Evolutionary conservation across 352 stramenopile species (phyloP).

Genomic region (Phytophthora niederhauseri): DNA sequence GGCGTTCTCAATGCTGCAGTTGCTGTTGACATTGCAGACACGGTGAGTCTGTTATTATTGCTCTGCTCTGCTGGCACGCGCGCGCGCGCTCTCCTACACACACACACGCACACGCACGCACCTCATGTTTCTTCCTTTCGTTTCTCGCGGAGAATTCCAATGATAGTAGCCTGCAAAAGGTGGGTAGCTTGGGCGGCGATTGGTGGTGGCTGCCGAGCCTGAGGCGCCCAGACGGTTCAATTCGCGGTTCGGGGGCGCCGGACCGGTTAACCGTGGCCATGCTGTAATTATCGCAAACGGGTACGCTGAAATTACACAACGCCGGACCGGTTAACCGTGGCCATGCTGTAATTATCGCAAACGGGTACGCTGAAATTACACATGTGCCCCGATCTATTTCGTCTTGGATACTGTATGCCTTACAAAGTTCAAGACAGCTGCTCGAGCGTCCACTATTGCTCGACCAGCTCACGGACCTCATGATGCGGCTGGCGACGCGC

Average conservation of each 20-base stretch:
- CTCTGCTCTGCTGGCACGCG: neutral
- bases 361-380: neutral
- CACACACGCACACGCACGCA: conserved; percentile 29
- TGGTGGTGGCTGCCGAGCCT: conserved; percentile 26
- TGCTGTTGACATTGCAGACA: conserved; percentile 67
- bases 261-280: conserved; percentile 14
- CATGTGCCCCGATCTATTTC: neutral
- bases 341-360: neutral
- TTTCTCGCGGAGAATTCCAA: conserved; percentile 75
- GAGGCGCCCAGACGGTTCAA: conserved; percentile 6
- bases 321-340: conserved; percentile 15
- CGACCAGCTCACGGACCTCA: neutral
- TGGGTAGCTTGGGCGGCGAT: conserved; percentile 23
- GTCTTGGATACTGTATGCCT: neutral
- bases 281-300: neutral
- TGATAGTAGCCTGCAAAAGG: conserved; percentile 28
- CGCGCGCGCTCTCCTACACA: neutral
- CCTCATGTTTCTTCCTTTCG: conserved; percentile 70
- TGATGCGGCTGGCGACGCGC: conserved; percentile 27
- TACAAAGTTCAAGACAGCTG: neutral
- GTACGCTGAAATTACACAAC: no score
- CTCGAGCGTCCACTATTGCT: neutral
- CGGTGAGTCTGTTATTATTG: neutral
- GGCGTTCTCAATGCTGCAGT: conserved; percentile 98
- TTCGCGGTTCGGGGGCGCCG: conserved; percentile 6